Conservation (phyloP, 805 yeast genomes). For the Metschnikowia bowlesiae region DNA sequence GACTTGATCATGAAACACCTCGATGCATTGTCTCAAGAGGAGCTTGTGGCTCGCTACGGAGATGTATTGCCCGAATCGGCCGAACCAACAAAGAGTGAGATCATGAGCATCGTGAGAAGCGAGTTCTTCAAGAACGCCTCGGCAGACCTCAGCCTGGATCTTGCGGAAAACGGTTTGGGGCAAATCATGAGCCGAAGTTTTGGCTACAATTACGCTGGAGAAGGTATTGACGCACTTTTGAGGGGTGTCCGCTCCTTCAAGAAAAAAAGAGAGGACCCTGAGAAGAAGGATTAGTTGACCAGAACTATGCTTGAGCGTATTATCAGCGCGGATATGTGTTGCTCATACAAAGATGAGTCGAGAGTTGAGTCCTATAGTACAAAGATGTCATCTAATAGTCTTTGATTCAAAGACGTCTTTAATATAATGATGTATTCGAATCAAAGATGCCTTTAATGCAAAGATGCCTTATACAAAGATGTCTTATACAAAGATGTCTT, state of each 20-base stretch:
- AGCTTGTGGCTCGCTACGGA: conserved; percentile 22
- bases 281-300: not conserved
- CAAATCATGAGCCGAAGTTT: conserved; percentile 45
- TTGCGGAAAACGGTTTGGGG: conserved; percentile 43
- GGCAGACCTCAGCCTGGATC: conserved; percentile 38
- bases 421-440: no score
- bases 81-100: conserved; percentile 33
- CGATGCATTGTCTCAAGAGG: conserved; percentile 26
- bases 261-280: not conserved
- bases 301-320: no score
- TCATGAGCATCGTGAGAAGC: conserved; percentile 42
- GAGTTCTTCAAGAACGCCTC: conserved; percentile 46
- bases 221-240: conserved; percentile 51
- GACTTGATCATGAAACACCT: conserved; percentile 31
- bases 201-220: conserved; percentile 49
- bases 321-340: no score
- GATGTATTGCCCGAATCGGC: conserved; percentile 41
- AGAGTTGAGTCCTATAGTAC: no score
- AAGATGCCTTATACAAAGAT: no score
- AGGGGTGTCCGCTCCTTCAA: conserved; percentile 34
- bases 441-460: no score
- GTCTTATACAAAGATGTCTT: no score
- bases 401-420: no score
- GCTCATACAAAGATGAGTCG: no score
- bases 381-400: no score